Evolutionary conservation across 495 filamentous ascomycete genomes (phyloP).

Genomic region (Penicilliopsis zonata): DNA sequence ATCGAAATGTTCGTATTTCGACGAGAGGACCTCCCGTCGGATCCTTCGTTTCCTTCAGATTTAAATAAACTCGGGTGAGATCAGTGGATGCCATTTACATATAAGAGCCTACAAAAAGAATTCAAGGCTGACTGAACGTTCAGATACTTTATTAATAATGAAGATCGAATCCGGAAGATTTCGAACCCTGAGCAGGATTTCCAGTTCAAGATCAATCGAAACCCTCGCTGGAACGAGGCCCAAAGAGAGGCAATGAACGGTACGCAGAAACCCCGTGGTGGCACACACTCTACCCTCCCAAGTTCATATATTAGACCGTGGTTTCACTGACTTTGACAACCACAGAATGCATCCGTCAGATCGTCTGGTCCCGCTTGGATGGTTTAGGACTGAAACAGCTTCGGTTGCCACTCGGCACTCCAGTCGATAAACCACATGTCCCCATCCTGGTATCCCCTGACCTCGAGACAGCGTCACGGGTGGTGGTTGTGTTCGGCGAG

Average conservation of each 20-base stretch:
- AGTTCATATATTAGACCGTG: too few species aligned
- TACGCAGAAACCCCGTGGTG: too few species aligned
- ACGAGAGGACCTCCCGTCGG: constrained; percentile 53
- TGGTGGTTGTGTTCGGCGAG: constrained; percentile 69
- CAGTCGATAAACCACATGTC: constrained; percentile 40
- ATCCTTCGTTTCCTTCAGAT: constrained; percentile 50
- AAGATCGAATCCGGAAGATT: constrained; percentile 60
- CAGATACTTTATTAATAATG: constrained; percentile 60
- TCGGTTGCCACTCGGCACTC: constrained; percentile 44
- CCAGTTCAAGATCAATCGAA: constrained; percentile 58
- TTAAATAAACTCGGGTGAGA: constrained; percentile 59
- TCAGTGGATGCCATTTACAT: constrained; percentile 4
- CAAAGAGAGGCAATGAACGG: constrained; percentile 61
- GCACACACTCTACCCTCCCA: too few species aligned
- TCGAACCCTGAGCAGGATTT: constrained; percentile 54
- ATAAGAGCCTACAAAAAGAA: too few species aligned
- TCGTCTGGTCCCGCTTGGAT: constrained; percentile 48
- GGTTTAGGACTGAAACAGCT: constrained; percentile 41
- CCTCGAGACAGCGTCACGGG: constrained; percentile 42
- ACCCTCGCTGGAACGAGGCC: constrained; percentile 57
- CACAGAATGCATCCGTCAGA: constrained; percentile 48
- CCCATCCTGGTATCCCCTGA: constrained; percentile 53
- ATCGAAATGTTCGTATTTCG: constrained; percentile 57
- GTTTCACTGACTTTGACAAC: constrained; percentile 2
- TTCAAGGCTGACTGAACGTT: constrained; percentile 3